Percentiles rank a stretch among this genome's conserved stretches.
These are phyloP conservation scores for Brassica juncea DNA, from an alignment of 345 rosid species.

Conservation along the genomic window DNA sequence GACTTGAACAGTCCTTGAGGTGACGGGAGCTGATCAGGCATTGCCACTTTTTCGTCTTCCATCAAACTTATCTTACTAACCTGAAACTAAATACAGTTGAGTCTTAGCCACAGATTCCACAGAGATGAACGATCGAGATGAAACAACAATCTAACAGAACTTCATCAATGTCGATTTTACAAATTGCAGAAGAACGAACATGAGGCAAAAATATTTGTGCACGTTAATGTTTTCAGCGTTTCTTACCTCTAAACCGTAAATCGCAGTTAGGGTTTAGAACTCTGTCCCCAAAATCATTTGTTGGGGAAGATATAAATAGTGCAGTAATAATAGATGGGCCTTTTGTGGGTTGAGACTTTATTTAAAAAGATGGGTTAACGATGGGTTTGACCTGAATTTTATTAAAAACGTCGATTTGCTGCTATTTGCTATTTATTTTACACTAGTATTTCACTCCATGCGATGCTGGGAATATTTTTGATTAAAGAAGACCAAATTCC, in stretches of 20 bases:
- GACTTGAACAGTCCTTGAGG: constrained; percentile 82
- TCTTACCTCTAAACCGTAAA: no score
- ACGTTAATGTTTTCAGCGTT: constrained; percentile 47
- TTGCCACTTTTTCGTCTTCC: constrained; percentile 81
- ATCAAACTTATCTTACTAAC: constrained; percentile 39
- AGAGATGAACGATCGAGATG: no score
- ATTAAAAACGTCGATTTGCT: not conserved
- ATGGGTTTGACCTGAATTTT: not conserved
- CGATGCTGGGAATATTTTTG: no score
- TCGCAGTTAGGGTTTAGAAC: no score
- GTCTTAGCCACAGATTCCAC: not conserved
- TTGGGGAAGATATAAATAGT: not conserved
- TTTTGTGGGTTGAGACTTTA: not conserved
- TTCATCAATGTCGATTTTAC: no score
- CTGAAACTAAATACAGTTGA: not conserved
- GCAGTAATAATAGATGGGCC: not conserved
- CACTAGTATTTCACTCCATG: no score
- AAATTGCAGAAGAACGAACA: no score
- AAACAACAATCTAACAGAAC: not conserved
- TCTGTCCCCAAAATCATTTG: no score
- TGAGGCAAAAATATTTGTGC: no score
- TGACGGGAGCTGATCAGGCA: constrained; percentile 84
- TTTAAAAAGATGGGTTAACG: not conserved
- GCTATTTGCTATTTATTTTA: no score
- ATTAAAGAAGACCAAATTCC: no score